A percentile compares a stretch with the other conserved stretches of the same genome.
These are phyloP conservation scores for Miamiensis avidus DNA, from an alignment of 169 alveolate genomes.

Conservation along the genomic window DNA sequence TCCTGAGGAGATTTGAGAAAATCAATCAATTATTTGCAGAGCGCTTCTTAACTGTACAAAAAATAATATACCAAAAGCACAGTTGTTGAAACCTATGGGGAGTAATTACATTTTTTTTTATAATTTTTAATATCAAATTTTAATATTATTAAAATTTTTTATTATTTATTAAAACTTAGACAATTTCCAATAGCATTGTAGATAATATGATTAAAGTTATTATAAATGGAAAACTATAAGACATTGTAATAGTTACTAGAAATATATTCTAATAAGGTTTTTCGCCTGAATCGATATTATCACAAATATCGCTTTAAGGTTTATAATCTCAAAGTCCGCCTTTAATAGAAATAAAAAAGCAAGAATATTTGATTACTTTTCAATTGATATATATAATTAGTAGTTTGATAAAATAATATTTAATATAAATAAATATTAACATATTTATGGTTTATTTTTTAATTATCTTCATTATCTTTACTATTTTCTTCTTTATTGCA, in stretches of 20 bases:
- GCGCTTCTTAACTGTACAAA: conserved; percentile 81
- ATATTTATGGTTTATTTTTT: no score
- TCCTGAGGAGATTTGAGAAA: conserved; percentile 96
- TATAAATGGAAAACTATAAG: conserved; percentile 4
- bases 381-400: no score
- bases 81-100: conserved; percentile 77
- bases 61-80: conserved; percentile 56
- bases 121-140: background rate
- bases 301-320: conserved; percentile 38
- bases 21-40: conserved; percentile 93
- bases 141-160: background rate
- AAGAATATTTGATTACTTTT: conserved; percentile 53
- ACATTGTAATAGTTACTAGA: conserved; percentile 27
- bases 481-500: no score
- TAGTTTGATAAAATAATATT: no score
- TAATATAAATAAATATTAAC: no score
- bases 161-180: background rate
- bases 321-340: conserved; percentile 16
- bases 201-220: background rate
- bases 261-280: conserved; percentile 55
- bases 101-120: conserved; percentile 19
- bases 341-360: conserved; percentile 62
- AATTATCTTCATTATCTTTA: no score
- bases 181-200: background rate
- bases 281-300: conserved; percentile 46